Evolutionary conservation across 2,329 filamentous ascomycete genomes (phyloP), one percentile per base, ranked within the genome.

Genomic region (Ilyonectria robusta): DNA sequence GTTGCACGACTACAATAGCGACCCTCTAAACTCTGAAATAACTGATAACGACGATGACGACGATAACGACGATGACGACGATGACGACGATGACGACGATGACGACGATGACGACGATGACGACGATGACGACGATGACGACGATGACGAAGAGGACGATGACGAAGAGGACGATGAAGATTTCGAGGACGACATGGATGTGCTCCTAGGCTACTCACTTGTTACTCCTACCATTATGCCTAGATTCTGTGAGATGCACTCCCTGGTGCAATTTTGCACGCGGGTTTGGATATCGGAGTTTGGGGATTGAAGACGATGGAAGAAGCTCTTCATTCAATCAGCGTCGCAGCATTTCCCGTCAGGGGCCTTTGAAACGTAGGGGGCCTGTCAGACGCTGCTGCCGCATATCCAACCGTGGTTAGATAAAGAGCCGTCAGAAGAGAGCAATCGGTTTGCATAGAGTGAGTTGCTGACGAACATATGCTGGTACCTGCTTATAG

Each of bases 221-320:
- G 50, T 74, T 40, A 64, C 56, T 11, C 8, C 46, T 7, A 56
- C 54, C 7, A 44, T 58, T 3, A 17, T n/a, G 7, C 23, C 23
- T 23, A 59, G 59, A 6, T 23, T 69, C 6, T 74, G 35, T 15
- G 67, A 72, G 55, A 72, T 74, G 67, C 70, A 74, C 60, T 26
- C 72, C 13, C 67, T 74, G 3, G 70, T 74, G 21, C 70, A 76
- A 13, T 72, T 73, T 23, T 77, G 72, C 31, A 77, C 70, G 2
- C 55, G 54, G 5, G 17, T 42, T 1, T 77, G 72, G 75, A 63
- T 75, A 19, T 65, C 51, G 6, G 31, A 67, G 21, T 60, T 50
- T 21, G 65, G 62, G 2, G 10, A 59, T 19, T 9, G 9, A 4
- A 29, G 33, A 9, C 19, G 17, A 37, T 75, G 64, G 70, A 62